Base-by-base conservation (phyloP, 2,329 filamentous ascomycete genomes). In the Dryadomyces sulphureus region DNA sequence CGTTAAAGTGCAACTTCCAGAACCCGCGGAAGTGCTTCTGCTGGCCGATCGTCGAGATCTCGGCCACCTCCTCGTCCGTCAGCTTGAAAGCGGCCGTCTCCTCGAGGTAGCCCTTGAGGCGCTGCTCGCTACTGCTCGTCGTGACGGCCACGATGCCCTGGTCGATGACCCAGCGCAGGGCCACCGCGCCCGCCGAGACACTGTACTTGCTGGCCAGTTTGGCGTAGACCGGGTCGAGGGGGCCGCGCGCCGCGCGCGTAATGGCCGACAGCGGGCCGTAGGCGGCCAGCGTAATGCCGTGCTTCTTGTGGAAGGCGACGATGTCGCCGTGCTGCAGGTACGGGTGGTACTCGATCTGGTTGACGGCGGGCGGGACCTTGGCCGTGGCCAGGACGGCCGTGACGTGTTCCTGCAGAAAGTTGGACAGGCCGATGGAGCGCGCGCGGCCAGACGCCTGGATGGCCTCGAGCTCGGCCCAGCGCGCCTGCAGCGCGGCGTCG, bases 331-430 rank as follows among this genome's bases (percentile, higher is more conserved):
- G 80, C 61, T 83, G 80, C 44, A 84, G 67, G 59, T 86, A 85
- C 0, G 84, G 83, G 62, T 92, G 82, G 56, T 75, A 79, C 65
- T 90, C 84, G 57, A 90, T 83, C 68, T 92, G 84, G 65, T 90
- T 89, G 50, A 84, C 73, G 7, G 75, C 78, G 1, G 85, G 85
- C 3, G 66, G 58, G 49, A 82, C 59, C 54, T 70, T 73, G 43
- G 79, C 78, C 5, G 77, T 75, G 57, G 70, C 59, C 2, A 81
- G 64, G 38, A 80, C 57, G 3, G 63, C 56, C 57, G 80, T 71
- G 19, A 82, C 61, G 52, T 82, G 65, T 38, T 63, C 57, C 54
- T 69, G 63, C 27, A 74, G 56, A 57, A 83, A 90, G 65, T 90
- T 92, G 56, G 80, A 85, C 14, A 92, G 79, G 44, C 85, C 85